Evolutionary conservation across 1,139 yeast genomes (phyloP).

Genomic region (Hyphopichia buzzinii): DNA sequence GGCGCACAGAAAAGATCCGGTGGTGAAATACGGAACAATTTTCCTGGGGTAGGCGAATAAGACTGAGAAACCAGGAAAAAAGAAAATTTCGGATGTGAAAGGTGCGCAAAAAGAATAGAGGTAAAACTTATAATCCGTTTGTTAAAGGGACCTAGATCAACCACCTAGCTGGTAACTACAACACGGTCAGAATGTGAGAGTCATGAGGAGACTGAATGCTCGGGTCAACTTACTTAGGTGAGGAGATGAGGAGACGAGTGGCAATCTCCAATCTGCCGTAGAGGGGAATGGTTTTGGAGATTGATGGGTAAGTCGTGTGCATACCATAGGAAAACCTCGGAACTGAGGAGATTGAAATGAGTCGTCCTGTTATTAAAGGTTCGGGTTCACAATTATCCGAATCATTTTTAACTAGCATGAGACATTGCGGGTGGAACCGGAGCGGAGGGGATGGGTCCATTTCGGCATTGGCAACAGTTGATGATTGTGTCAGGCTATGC

Average conservation of each 20-base stretch:
- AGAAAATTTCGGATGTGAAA: too few species aligned
- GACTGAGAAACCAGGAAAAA: neutral
- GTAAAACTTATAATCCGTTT: too few species aligned
- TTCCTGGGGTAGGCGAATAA: conserved; percentile 12
- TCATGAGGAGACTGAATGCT: too few species aligned
- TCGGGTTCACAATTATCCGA: conserved; percentile 5
- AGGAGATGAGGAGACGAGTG: neutral
- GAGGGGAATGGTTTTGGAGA: neutral
- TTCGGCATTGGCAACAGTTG: neutral
- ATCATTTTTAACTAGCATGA: neutral
- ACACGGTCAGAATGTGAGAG: too few species aligned
- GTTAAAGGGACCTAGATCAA: too few species aligned
- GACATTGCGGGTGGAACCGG: neutral
- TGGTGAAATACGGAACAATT: conserved; percentile 8
- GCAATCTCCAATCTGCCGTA: neutral
- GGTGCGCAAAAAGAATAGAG: too few species aligned
- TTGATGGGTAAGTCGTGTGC: neutral
- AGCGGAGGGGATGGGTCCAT: neutral
- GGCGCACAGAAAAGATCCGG: neutral
- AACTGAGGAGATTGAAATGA: conserved; percentile 5
- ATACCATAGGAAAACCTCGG: conserved; percentile 10
- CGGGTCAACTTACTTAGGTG: too few species aligned
- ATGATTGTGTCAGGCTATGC: too few species aligned
- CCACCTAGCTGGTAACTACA: too few species aligned
- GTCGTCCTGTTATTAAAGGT: conserved; percentile 9